These are phyloP conservation scores for Acer campestre DNA, from an alignment of 345 rosid species.

Conservation along the genomic window DNA sequence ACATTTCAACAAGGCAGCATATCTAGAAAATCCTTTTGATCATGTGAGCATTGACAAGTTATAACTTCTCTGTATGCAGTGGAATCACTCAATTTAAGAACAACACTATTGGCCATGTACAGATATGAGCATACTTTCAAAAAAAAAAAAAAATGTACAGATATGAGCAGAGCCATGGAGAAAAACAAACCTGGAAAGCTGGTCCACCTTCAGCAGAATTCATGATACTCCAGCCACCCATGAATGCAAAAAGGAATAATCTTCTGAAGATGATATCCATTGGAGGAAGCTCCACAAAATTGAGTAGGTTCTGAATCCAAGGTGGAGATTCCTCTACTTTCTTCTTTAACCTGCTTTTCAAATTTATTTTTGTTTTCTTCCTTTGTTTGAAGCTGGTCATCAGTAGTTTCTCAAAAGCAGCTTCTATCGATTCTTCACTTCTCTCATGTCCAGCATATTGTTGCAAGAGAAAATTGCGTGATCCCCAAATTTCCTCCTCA, in stretches of 20 bases:
- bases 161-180: neutral
- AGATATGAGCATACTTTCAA: no score
- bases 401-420: constrained; percentile 90
- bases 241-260: constrained; percentile 90
- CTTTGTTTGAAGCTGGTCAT: constrained; percentile 77
- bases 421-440: constrained; percentile 92
- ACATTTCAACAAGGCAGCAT: neutral
- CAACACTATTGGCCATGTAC: neutral
- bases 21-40: neutral
- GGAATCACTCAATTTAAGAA: neutral
- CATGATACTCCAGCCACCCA: constrained; percentile 99
- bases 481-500: constrained; percentile 94
- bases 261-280: constrained; percentile 85
- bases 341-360: constrained; percentile 84
- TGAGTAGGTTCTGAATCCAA: constrained; percentile 75
- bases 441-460: constrained; percentile 92
- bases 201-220: constrained; percentile 99
- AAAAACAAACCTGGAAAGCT: constrained; percentile 86
- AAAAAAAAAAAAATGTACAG: no score
- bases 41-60: neutral
- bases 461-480: constrained; percentile 88
- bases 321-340: constrained; percentile 96
- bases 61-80: neutral
- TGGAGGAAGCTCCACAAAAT: constrained; percentile 83
- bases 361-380: constrained; percentile 83